Evolutionary conservation across 1,284 basidiomycete species (phyloP).

Genomic region (Cryptococcus deneoformans): DNA sequence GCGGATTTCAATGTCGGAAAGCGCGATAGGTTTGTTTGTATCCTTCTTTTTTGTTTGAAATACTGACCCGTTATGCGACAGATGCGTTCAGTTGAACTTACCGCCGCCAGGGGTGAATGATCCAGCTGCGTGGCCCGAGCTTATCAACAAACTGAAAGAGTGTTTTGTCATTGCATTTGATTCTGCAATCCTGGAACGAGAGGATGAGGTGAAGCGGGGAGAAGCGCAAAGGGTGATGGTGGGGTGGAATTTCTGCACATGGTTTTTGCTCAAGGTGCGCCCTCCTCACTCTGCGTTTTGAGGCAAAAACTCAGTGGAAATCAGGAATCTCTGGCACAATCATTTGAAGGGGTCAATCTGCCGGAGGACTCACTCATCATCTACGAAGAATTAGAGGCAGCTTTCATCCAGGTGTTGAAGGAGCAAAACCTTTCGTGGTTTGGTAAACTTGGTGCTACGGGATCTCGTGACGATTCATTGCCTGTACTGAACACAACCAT

Average conservation of each 20-base stretch:
- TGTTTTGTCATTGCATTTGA: slow-evolving; percentile 80
- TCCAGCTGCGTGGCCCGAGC: slow-evolving; percentile 83
- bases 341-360: slow-evolving; percentile 86
- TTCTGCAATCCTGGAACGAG: slow-evolving; percentile 66
- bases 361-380: slow-evolving; percentile 84
- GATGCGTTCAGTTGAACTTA: slow-evolving; percentile 68
- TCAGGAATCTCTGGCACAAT: slow-evolving; percentile 89
- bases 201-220: slow-evolving; percentile 82
- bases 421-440: slow-evolving; percentile 90
- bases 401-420: slow-evolving; percentile 68
- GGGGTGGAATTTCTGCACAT: slow-evolving; percentile 96
- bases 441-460: slow-evolving; percentile 64
- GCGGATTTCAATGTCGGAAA: slow-evolving; percentile 91
- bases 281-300: neutral
- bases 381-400: slow-evolving; percentile 87
- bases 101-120: slow-evolving; percentile 50
- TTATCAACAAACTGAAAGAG: slow-evolving; percentile 86
- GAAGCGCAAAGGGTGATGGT: slow-evolving; percentile 83
- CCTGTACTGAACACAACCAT: slow-evolving; percentile 74
- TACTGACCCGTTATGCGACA: slow-evolving; percentile 41
- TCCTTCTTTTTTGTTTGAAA: slow-evolving; percentile 8
- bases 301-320: slow-evolving; percentile 1
- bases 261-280: slow-evolving; percentile 89
- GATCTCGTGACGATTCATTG: slow-evolving; percentile 68
- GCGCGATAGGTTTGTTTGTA: slow-evolving; percentile 70